Percentiles rank a stretch among this genome's conserved stretches.
Conservation (phyloP, 768 basidiomycete species). For the Infundibulicybe gibba region DNA sequence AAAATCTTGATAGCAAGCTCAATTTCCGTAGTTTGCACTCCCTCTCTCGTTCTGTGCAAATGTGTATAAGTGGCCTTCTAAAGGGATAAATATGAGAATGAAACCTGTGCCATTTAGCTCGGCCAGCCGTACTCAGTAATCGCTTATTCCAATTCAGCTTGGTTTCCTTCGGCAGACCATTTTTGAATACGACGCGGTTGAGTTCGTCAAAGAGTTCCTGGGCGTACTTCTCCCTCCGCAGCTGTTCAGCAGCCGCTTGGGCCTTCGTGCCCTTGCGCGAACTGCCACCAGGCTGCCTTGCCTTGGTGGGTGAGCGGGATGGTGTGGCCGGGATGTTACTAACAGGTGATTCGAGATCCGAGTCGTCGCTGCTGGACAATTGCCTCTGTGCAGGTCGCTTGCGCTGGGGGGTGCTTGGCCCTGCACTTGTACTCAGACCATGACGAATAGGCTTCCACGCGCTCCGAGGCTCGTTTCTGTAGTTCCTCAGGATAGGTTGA, state of each 20-base stretch:
- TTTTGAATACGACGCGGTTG: conserved; percentile 53
- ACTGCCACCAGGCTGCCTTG: not conserved
- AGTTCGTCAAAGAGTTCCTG: conserved; percentile 55
- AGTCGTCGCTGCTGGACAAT: not conserved
- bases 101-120: conserved; percentile 63
- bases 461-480: conserved; percentile 46
- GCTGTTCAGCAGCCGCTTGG: conserved; percentile 36
- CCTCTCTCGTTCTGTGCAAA: conserved; percentile 46
- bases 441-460: conserved; percentile 41
- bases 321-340: not conserved
- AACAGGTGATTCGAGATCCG: not conserved
- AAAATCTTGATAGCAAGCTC: conserved; percentile 82
- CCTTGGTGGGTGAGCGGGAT: conserved; percentile 1
- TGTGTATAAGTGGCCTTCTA: conserved; percentile 2
- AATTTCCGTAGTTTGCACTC: conserved; percentile 59
- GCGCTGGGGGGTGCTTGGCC: conserved; percentile 6
- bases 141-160: conserved; percentile 65
- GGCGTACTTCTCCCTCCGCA: conserved; percentile 49
- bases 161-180: conserved; percentile 49
- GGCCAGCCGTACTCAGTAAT: conserved; percentile 64
- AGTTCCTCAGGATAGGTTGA: too few species aligned
- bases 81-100: conserved; percentile 4
- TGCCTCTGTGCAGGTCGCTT: not conserved
- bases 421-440: conserved; percentile 4
- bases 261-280: conserved; percentile 34